Evolutionary conservation across 2,329 filamentous ascomycete species (phyloP).

Genomic region (Paecilomyces sp.): DNA sequence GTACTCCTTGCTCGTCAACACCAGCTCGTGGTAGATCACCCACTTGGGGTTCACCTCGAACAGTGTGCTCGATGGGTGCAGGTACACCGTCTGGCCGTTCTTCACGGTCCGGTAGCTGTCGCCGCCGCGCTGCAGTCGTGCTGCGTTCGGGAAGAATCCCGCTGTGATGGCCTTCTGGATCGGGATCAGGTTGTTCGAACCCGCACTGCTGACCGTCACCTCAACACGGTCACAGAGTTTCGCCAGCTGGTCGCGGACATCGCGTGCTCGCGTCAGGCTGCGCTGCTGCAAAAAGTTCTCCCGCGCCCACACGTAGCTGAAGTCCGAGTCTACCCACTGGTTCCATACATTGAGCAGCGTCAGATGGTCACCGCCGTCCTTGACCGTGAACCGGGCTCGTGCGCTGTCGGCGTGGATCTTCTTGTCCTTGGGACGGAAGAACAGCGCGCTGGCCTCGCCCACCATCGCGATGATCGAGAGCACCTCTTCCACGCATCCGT

Average conservation of each 20-base stretch:
- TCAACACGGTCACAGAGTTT: conserved; percentile 93
- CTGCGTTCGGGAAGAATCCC: conserved; percentile 92
- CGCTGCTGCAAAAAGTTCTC: conserved; percentile 94
- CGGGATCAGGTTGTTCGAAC: conserved; percentile 63
- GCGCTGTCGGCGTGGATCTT: conserved; percentile 93
- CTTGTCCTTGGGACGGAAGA: conserved; percentile 95
- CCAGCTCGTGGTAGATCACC: conserved; percentile 79
- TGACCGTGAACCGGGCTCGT: conserved; percentile 77
- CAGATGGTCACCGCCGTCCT: conserved; percentile 84
- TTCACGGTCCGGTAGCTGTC: conserved; percentile 89
- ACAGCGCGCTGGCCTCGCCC: conserved; percentile 77
- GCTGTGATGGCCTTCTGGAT: conserved; percentile 84
- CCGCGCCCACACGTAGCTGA: conserved; percentile 74
- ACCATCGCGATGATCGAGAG: conserved; percentile 93
- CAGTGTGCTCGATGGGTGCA: conserved; percentile 83
- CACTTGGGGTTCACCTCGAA: conserved; percentile 76
- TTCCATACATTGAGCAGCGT: conserved; percentile 91
- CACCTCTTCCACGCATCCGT: conserved; percentile 90
- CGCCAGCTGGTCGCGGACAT: conserved; percentile 85
- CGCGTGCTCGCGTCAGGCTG: conserved; percentile 77
- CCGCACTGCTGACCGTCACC: conserved; percentile 61
- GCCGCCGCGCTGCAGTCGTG: conserved; percentile 72
- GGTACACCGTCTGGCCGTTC: conserved; percentile 77
- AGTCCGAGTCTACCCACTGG: conserved; percentile 90
- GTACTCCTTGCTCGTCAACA: conserved; percentile 92